phyloP scores from a whole-genome alignment of 1,139 yeast species.

The Blastobotrys persicus region DNA sequence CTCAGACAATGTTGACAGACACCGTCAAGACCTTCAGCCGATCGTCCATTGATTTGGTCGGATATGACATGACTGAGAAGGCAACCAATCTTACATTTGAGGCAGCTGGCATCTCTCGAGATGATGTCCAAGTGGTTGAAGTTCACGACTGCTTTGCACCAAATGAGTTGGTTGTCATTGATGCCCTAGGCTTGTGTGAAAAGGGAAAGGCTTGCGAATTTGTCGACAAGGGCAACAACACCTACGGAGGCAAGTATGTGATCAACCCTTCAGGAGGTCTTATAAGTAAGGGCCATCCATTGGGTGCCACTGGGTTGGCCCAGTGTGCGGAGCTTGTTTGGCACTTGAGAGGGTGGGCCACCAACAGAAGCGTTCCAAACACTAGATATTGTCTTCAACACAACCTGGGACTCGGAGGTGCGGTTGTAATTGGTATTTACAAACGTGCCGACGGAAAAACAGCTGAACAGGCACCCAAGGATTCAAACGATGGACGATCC shows the following conservation, averaged over 20 bases:
- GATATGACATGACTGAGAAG: conserved; percentile 29
- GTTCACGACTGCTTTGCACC: conserved; percentile 36
- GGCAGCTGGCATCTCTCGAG: conserved; percentile 27
- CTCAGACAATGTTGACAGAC: conserved; percentile 31
- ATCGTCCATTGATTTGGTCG: conserved; percentile 30
- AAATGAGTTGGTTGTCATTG: conserved; percentile 32
- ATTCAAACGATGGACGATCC: conserved; percentile 27
- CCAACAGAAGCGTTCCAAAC: conserved; percentile 31
- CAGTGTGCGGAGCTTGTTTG: conserved; percentile 34
- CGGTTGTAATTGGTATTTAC: conserved; percentile 31
- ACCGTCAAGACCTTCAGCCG: conserved; percentile 27
- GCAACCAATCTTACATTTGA: conserved; percentile 27
- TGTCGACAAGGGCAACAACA: conserved; percentile 31
- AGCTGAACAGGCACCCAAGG: too few species aligned
- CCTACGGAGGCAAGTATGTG: conserved; percentile 32
- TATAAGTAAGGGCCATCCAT: conserved; percentile 35
- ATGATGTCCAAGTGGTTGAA: conserved; percentile 33
- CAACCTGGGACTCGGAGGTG: conserved; percentile 35
- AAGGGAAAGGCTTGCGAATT: conserved; percentile 32
- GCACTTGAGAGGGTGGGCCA: conserved; percentile 37
- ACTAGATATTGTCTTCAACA: conserved; percentile 33
- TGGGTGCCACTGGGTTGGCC: conserved; percentile 36
- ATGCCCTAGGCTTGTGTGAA: conserved; percentile 31
- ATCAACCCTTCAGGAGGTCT: conserved; percentile 36
- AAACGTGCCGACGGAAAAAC: conserved; percentile 27